These are phyloP conservation scores for Mediolabrus comicus DNA, from an alignment of 108 stramenopile species.

Conservation along the genomic window DNA sequence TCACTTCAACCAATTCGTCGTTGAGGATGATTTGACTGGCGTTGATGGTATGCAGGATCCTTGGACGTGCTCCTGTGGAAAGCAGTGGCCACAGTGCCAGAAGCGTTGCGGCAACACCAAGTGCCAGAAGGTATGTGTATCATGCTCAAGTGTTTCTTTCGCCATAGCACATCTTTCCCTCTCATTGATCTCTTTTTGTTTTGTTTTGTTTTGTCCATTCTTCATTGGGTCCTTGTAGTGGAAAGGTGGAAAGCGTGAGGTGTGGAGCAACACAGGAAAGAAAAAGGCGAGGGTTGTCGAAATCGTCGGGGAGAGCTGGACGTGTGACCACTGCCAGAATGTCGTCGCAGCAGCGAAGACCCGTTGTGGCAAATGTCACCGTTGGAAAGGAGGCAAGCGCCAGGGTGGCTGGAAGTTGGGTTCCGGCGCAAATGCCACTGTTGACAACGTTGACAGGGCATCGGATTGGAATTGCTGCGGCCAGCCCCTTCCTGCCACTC, in stretches of 20 bases:
- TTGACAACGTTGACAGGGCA: background rate
- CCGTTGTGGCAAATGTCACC: background rate
- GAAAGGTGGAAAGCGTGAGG: background rate
- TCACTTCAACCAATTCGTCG: background rate
- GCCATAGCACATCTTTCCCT: background rate
- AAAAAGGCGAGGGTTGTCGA: background rate
- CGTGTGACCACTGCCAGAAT: conserved; percentile 1
- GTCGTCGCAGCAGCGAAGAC: background rate
- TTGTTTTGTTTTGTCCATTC: no score
- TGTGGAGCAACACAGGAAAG: background rate
- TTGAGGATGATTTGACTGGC: background rate
- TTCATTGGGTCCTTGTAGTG: no score
- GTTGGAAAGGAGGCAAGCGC: background rate
- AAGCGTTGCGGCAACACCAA: background rate
- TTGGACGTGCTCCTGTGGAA: background rate
- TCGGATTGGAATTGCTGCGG: background rate
- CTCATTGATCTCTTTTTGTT: background rate
- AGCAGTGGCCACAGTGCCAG: background rate
- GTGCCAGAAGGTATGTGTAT: background rate
- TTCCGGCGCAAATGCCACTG: background rate
- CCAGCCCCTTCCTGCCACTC: background rate
- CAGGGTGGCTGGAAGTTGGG: background rate
- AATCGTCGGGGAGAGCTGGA: background rate
- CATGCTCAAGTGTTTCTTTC: background rate
- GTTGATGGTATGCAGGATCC: background rate